Percentiles rank a stretch among this genome's conserved stretches.
Evolutionary conservation across 2,329 filamentous ascomycete species (phyloP).

Genomic region (Beauveria rudraprayagi): DNA sequence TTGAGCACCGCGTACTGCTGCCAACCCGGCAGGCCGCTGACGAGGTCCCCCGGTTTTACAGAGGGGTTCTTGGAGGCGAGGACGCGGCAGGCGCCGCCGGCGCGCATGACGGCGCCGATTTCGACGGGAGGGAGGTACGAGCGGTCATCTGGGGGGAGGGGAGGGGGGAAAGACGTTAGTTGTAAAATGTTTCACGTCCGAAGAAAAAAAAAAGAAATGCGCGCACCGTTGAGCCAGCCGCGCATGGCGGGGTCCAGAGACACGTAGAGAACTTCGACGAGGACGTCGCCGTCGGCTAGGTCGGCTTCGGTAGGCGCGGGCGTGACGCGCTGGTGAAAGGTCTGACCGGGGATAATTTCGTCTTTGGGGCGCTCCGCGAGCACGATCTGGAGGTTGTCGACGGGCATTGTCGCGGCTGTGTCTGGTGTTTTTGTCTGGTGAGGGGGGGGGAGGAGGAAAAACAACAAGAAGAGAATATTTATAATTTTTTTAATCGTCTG

Average conservation of each 20-base stretch:
- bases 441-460: background rate
- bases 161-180: too few species aligned
- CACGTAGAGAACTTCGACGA: slow-evolving; percentile 54
- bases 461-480: background rate
- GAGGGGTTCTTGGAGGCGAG: slow-evolving; percentile 49
- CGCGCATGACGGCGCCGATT: slow-evolving; percentile 62
- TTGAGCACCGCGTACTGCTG: slow-evolving; percentile 53
- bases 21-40: slow-evolving; percentile 53
- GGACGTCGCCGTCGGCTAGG: slow-evolving; percentile 56
- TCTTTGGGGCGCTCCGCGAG: slow-evolving; percentile 56
- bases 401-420: slow-evolving; percentile 27
- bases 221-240: slow-evolving; percentile 55
- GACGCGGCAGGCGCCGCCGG: slow-evolving; percentile 51
- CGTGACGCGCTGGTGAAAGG: slow-evolving; percentile 48
- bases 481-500: background rate
- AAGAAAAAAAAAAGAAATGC: background rate
- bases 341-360: slow-evolving; percentile 56
- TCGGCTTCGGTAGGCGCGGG: slow-evolving; percentile 43
- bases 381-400: slow-evolving; percentile 42
- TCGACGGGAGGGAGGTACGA: slow-evolving; percentile 63
- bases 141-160: slow-evolving; percentile 28
- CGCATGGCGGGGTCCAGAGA: slow-evolving; percentile 71
- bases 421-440: too few species aligned
- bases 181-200: too few species aligned
- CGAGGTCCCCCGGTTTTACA: slow-evolving; percentile 49